Base-by-base conservation (phyloP, 169 alveolate genomes). In the Cryptosporidium parvum region DNA sequence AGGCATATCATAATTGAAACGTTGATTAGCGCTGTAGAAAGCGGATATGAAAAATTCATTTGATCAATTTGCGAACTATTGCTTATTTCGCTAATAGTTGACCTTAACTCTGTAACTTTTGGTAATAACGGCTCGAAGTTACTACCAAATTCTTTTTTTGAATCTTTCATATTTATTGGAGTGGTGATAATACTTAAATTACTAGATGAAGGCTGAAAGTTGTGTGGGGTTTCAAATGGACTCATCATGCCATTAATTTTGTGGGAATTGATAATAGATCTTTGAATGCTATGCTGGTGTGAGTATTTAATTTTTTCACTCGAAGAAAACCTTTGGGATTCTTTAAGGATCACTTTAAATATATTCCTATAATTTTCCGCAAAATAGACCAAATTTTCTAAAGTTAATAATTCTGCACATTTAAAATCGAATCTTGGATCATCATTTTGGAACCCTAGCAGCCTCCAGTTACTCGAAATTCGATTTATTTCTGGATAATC, bases 381-480 rank as follows among this genome's bases (percentile, higher is more conserved):
- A 39, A 80, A 80, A 29, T 80, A 80, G 8, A 80, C 89, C 80
- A 80, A 45, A 67, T 80, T 59, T 44, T 80, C 80, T 8, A 80
- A 48, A 35, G 89, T 65, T 5, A 80, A 44, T 35, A 80, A 70
- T 7, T 80, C 75, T 26, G 70, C 89, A 44, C 45, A 80, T 42
- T 62, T 80, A 12, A 80, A 80, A 31, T 80, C 89, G 21, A 45
- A 45, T 45, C 75, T 59, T 80, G 89, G 89, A 29, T 80, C 75
- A 16, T 67, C 67, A 14, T 42, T 65, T 42, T 65, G 73, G 62
- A 80, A 80, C 3, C 89, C 89, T 10, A 80, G 35, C 9, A 80
- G n/a, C 51, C n/a, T 80, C 89, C 89, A 80, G 16, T 62, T 62
- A 26, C 75, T 80, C 8, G 89, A 80, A 62, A 80, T 23, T 23